These are phyloP conservation scores for Aspergillus egyptiacus DNA, from an alignment of 495 filamentous ascomycete species.

Conservation along the genomic window DNA sequence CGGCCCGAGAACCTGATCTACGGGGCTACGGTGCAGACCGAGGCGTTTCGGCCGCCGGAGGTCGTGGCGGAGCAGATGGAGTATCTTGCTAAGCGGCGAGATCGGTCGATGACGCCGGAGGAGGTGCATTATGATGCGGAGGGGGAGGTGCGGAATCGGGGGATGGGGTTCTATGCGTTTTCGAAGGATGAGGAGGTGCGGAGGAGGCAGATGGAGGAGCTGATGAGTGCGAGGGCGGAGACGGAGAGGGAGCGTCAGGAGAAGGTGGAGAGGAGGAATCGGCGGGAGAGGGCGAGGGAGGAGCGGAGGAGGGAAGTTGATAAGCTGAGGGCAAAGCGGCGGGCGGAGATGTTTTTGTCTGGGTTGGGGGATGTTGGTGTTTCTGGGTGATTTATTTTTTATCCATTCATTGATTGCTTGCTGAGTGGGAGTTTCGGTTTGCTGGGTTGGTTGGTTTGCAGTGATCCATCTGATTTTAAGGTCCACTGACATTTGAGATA, in stretches of 20 bases:
- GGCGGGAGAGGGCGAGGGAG: constrained; percentile 45
- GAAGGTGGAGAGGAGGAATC: constrained; percentile 41
- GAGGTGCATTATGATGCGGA: constrained; percentile 78
- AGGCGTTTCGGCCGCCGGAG: constrained; percentile 71
- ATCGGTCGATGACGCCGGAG: constrained; percentile 67
- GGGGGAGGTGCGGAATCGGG: constrained; percentile 76
- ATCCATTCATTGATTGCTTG: too few relatives aligned
- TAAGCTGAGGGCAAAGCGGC: constrained; percentile 50
- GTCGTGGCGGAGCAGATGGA: constrained; percentile 59
- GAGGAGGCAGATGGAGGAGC: constrained; percentile 65
- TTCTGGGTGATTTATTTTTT: constrained; percentile 3
- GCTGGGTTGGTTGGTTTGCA: background rate
- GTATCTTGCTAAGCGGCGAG: constrained; percentile 63
- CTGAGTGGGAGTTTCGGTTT: background rate
- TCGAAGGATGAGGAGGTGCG: constrained; percentile 61
- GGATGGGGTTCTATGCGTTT: constrained; percentile 86
- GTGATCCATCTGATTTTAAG: too few relatives aligned
- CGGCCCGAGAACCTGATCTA: constrained; percentile 69
- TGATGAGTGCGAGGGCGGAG: constrained; percentile 57
- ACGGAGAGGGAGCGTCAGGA: constrained; percentile 60
- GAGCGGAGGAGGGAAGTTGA: constrained; percentile 53
- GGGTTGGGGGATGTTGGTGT: constrained; percentile 27
- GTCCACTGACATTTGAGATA: constrained; percentile 22
- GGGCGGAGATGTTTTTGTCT: constrained; percentile 69
- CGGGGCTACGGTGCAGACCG: constrained; percentile 73